Evolutionary conservation across 2,329 filamentous ascomycete genomes (phyloP).

Genomic region (Sphaerulina populicola): DNA sequence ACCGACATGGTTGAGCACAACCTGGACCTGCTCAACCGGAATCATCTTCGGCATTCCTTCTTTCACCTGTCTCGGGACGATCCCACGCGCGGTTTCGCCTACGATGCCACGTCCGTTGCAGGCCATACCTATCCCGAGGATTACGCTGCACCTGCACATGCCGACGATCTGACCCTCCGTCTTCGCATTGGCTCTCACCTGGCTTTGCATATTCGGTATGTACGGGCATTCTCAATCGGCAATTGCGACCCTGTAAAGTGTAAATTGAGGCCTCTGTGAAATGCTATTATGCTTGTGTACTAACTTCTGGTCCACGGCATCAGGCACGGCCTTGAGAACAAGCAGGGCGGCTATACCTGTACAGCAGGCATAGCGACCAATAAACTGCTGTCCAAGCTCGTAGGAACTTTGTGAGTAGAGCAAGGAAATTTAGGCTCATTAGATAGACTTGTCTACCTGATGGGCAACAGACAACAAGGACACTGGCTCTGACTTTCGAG

Average conservation of each 20-base stretch:
- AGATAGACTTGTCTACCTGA: neutral
- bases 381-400: conserved; percentile 78
- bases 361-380: conserved; percentile 82
- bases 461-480: neutral
- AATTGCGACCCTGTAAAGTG: no score
- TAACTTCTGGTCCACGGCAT: no score
- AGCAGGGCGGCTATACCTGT: conserved; percentile 76
- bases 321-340: conserved; percentile 55
- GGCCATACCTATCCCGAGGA: conserved; percentile 53
- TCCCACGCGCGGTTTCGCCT: conserved; percentile 70
- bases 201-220: conserved; percentile 58
- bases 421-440: neutral
- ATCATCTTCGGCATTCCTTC: conserved; percentile 60
- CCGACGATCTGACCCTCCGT: conserved; percentile 40
- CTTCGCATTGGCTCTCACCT: conserved; percentile 74
- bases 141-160: conserved; percentile 1
- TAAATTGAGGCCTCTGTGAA: no score
- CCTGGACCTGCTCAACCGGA: conserved; percentile 57
- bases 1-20: conserved; percentile 85
- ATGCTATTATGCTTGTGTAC: no score
- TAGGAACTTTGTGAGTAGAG: conserved; percentile 51
- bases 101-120: conserved; percentile 60
- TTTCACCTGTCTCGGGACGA: conserved; percentile 67
- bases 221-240: no score
- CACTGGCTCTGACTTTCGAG: neutral